Evolutionary conservation across 1,139 yeast genomes (phyloP).

Genomic region (Hemisphaericaspora xylofermentans): DNA sequence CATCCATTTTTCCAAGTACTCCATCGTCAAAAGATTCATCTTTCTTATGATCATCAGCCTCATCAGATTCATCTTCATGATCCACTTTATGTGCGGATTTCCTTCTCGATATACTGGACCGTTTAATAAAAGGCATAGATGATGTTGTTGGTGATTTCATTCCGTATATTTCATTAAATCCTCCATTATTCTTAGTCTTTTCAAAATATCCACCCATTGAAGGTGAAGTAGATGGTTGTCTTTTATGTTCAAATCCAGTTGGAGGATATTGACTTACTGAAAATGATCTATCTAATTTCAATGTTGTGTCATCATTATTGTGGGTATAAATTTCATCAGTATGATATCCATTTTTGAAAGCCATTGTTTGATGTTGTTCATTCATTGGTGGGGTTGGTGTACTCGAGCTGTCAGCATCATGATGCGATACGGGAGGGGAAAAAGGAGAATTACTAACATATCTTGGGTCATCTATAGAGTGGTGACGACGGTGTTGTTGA

Average conservation of each 20-base stretch:
- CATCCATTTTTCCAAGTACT: conserved; percentile 19
- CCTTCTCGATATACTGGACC: not conserved
- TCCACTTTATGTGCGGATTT: conserved; percentile 1
- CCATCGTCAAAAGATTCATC: conserved; percentile 14
- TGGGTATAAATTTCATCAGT: conserved; percentile 4
- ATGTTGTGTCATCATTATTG: conserved; percentile 1
- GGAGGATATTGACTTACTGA: conserved; percentile 23
- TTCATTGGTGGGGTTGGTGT: conserved; percentile 13
- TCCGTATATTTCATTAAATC: conserved; percentile 2
- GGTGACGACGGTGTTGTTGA: conserved; percentile 7
- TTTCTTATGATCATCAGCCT: conserved; percentile 5
- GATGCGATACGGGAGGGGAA: conserved; percentile 9
- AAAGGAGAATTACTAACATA: conserved; percentile 8
- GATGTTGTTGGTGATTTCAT: conserved; percentile 11
- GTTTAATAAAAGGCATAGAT: not conserved
- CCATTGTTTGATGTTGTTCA: conserved; percentile 2
- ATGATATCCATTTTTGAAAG: conserved; percentile 7
- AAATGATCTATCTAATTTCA: conserved; percentile 14
- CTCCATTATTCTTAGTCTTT: conserved; percentile 1
- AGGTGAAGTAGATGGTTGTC: conserved; percentile 9
- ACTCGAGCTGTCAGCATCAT: conserved; percentile 4
- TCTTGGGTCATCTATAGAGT: conserved; percentile 8
- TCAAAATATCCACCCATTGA: conserved; percentile 15
- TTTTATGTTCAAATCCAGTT: conserved; percentile 3
- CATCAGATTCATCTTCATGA: conserved; percentile 7